A percentile compares a stretch with the other conserved stretches of the same genome.
Conservation (phyloP, 2,329 filamentous ascomycete genomes). For the Gnomoniopsis sp. region DNA sequence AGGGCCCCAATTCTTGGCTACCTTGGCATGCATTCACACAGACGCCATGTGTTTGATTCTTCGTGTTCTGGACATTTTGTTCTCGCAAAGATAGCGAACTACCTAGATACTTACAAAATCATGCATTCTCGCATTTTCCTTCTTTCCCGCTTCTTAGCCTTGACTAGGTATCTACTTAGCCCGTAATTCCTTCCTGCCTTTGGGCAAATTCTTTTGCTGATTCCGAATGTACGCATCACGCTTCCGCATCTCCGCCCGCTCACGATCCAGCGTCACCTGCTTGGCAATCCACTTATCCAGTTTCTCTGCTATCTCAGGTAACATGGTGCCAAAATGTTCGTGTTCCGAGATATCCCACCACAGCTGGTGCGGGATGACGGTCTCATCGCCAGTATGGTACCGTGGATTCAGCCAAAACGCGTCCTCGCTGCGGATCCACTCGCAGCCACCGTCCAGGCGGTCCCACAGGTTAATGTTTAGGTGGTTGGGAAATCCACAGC, state of each 20-base stretch:
- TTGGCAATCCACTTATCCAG: background rate
- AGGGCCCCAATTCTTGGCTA: too few relatives aligned
- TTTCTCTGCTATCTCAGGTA: background rate
- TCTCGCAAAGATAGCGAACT: too few relatives aligned
- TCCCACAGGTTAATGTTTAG: conserved; percentile 6
- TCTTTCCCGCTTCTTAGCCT: too few relatives aligned
- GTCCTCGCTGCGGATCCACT: background rate
- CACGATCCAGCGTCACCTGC: too few relatives aligned
- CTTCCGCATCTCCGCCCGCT: too few relatives aligned
- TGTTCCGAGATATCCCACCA: background rate
- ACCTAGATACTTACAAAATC: too few relatives aligned
- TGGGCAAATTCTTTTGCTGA: background rate
- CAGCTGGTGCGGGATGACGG: background rate
- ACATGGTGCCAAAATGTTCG: background rate
- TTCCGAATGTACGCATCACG: background rate
- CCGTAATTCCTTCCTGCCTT: too few relatives aligned
- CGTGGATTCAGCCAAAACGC: conserved; percentile 7
- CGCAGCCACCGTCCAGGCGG: background rate
- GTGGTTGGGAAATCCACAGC: conserved; percentile 13
- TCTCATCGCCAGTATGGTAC: background rate
- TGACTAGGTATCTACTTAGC: too few relatives aligned
- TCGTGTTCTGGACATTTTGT: too few relatives aligned
- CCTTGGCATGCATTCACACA: too few relatives aligned
- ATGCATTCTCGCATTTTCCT: too few relatives aligned
- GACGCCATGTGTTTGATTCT: too few relatives aligned